Percentiles rank a stretch among this genome's conserved stretches.
Evolutionary conservation across 2,329 filamentous ascomycete genomes (phyloP).

Genomic region (Fusarium palustre): DNA sequence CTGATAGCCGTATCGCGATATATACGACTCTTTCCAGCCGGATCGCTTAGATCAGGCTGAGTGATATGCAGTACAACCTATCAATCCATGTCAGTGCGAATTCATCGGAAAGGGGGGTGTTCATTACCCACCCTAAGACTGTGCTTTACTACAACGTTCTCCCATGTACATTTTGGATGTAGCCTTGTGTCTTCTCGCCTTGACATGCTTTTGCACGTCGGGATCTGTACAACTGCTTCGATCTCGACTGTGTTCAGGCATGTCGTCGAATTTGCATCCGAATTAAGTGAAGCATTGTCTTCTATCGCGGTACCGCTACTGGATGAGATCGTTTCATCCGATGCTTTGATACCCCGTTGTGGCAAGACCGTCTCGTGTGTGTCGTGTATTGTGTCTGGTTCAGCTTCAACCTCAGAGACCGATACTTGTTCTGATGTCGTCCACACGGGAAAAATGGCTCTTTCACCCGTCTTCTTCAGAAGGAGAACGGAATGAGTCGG

Average conservation of each 20-base stretch:
- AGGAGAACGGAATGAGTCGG: background rate
- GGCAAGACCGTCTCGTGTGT: too few relatives aligned
- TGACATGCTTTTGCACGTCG: background rate
- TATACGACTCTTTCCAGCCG: background rate
- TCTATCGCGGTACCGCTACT: too few relatives aligned
- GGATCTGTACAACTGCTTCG: background rate
- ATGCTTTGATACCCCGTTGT: too few relatives aligned
- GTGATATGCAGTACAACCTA: background rate
- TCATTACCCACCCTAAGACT: background rate
- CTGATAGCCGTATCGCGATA: background rate
- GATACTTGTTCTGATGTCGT: background rate
- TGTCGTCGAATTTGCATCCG: background rate
- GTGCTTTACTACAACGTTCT: background rate
- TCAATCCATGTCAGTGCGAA: background rate
- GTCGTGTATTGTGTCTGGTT: background rate
- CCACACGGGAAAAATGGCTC: background rate
- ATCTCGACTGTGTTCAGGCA: background rate
- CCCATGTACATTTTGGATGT: constrained; percentile 4
- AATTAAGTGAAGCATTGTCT: background rate
- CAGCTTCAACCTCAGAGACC: background rate
- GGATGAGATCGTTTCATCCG: too few relatives aligned
- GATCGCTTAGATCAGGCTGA: background rate
- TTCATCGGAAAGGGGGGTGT: background rate
- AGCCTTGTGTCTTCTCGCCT: background rate
- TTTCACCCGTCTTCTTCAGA: background rate